Evolutionary conservation across 1,284 basidiomycete species (phyloP), one percentile per base, ranked within the genome.

Genomic region (Moniliophthora roreri): DNA sequence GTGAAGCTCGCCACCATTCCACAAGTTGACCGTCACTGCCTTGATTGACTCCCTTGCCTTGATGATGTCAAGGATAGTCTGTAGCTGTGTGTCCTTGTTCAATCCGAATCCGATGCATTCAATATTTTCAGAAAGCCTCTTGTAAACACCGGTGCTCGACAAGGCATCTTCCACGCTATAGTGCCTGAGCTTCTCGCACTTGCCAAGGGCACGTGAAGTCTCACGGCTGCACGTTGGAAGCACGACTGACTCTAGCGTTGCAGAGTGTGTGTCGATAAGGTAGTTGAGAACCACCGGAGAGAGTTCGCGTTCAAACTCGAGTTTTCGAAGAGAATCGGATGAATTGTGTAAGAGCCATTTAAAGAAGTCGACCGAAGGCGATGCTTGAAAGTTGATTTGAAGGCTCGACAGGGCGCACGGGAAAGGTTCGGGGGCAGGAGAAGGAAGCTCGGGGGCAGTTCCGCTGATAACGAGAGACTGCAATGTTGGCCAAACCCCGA

Each of bases 341-440:
- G 83, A 84, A 53, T 77, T 74, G 59, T 80, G 74, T n/a, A 88
- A 77, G 49, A 89, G 79, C 85, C 85, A 88, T 41, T 76, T 71
- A 58, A 85, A 69, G 66, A 87, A 83, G 42, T 85, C 82, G 46
- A 79, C 62, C 0, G 80, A 77, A 16, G 36, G 51, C 18, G 38
- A 51, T 34, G 20, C 37, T 16, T 41, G 49, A 38, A 28, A 32
- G 24, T 46, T 46, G 64, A 86, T 74, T 53, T 78, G 75, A 39
- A 89, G 70, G 56, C 78, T 72, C 36, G 75, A 63, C 39, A 86
- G 73, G 13, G 73, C 63, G 61, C 73, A 73, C 4, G 72, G 68
- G 59, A 77, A 79, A 2, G 79, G 79, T 44, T 64, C 67, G 9
- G 70, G 64, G n/a, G 71, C 70, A 39, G 71, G 64, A 49, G 71